Evolutionary conservation across 495 filamentous ascomycete genomes (phyloP), one percentile per base, ranked within the genome.

Genomic region (Hyaloscypha finlandica): DNA sequence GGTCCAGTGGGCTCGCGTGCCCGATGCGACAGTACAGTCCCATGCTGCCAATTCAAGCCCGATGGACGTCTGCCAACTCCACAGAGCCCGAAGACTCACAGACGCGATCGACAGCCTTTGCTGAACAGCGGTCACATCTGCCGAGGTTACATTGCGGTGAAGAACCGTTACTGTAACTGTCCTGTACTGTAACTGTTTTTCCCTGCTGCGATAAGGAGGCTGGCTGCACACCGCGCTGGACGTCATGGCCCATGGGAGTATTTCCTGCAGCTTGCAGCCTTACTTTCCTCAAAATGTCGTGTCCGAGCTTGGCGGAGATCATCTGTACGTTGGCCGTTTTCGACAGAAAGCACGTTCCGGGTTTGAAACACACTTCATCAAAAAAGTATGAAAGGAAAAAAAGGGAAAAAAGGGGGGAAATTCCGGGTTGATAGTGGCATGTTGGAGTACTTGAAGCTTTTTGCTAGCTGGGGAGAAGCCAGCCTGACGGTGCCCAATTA

Each of bases 111-210:
- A 48, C 42, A 48, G 42, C 35, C 35, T 48, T 37, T 37, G 35
- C 35, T 48, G 42, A 48, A 48, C 16, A 19, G 42, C 42, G 42
- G 42, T 48, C 42, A 48, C 42, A 48, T 48, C 42, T 48, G 42
- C 42, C 42, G 42, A 48, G 42, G 42, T 48, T 48, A 48, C 42
- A 48, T 48, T 48, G 42, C 42, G 42, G 42, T 48, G 42, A 48
- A 12, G 16, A 19, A 6, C 42, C 4, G 8, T 19, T 11, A 48
- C 16, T 48, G 42, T 48, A 25, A 25, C 25, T 48, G 4, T 12
- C n/a, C n/a, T n/a, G n/a, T 11, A 48, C 16, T 48, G 42, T 48
- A 25, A 25, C 25, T 48, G 4, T 12, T n/a, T 12, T 48, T 48
- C 1, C 42, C 8, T 37, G 8, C 1, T 12, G 16, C 9, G 6